Conservation (phyloP, 2,329 filamentous ascomycete species). For the Aspergillus neotritici region DNA sequence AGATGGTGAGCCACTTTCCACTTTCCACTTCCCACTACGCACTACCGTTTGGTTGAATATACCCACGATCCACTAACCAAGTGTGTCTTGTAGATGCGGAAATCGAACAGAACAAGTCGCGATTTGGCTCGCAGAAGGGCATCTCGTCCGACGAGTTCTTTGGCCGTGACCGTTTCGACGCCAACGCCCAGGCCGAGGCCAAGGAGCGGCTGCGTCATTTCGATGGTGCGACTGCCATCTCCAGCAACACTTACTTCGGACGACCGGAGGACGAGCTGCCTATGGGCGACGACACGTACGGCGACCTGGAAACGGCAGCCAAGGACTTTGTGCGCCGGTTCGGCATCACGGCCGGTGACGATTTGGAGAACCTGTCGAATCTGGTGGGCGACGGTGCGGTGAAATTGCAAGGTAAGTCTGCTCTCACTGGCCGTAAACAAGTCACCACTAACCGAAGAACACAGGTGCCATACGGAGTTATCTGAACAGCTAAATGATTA, state of each 20-base stretch:
- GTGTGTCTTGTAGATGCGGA: slow-evolving; percentile 54
- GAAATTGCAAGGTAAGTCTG: slow-evolving; percentile 64
- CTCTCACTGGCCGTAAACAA: slow-evolving; percentile 7
- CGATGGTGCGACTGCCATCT: slow-evolving; percentile 86
- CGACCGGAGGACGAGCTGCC: slow-evolving; percentile 75
- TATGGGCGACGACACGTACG: slow-evolving; percentile 66
- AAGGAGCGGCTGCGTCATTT: slow-evolving; percentile 85
- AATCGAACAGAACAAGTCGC: slow-evolving; percentile 74
- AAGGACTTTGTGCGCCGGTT: slow-evolving; percentile 96
- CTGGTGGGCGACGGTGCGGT: slow-evolving; percentile 79
- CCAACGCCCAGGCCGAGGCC: slow-evolving; percentile 73
- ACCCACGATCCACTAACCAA: slow-evolving; percentile 8
- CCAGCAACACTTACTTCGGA: slow-evolving; percentile 95
- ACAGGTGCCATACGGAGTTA: slow-evolving; percentile 47
- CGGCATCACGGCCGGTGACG: slow-evolving; percentile 90
- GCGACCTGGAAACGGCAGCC: slow-evolving; percentile 84
- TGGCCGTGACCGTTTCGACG: slow-evolving; percentile 80
- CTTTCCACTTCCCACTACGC: too few relatives aligned
- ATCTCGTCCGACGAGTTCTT: slow-evolving; percentile 99
- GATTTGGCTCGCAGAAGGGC: slow-evolving; percentile 88
- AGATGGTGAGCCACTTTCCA: slow-evolving; percentile 55
- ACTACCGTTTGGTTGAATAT: background rate
- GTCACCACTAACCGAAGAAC: background rate
- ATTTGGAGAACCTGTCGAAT: slow-evolving; percentile 82
- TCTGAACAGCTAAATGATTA: slow-evolving; percentile 40